Evolutionary conservation across 2,329 filamentous ascomycete genomes (phyloP).

Genomic region (Lizonia empirigonia): DNA sequence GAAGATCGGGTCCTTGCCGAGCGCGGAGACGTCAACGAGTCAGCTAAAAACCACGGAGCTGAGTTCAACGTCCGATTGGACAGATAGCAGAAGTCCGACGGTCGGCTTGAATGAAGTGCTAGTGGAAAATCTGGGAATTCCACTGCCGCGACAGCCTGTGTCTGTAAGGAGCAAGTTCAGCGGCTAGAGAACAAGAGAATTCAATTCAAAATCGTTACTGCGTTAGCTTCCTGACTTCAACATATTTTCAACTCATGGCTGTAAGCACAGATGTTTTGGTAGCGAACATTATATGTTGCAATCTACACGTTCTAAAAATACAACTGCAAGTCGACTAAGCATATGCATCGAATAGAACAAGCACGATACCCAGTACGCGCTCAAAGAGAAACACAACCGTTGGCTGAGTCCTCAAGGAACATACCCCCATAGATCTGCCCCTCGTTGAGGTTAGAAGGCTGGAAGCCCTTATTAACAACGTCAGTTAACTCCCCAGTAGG

Average conservation of each 20-base stretch:
- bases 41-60: too few relatives aligned
- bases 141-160: neutral
- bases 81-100: too few relatives aligned
- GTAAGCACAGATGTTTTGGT: neutral
- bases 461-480: constrained; percentile 47
- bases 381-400: constrained; percentile 43
- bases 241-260: too few relatives aligned
- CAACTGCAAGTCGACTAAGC: neutral
- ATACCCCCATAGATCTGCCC: constrained; percentile 49
- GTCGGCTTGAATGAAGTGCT: too few relatives aligned
- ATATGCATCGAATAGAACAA: neutral
- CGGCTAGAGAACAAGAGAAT: neutral
- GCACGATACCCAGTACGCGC: neutral
- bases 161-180: constrained; percentile 1
- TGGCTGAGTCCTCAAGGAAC: constrained; percentile 47
- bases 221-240: too few relatives aligned
- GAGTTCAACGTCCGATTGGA: too few relatives aligned
- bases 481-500: constrained; percentile 54
- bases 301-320: too few relatives aligned
- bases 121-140: too few relatives aligned
- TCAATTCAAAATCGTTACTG: too few relatives aligned
- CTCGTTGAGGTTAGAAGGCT: constrained; percentile 44
- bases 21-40: too few relatives aligned
- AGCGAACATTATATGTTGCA: too few relatives aligned
- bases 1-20: too few relatives aligned